Evolutionary conservation across 2,329 filamentous ascomycete species (phyloP).

Genomic region (Spiromastix sp.): DNA sequence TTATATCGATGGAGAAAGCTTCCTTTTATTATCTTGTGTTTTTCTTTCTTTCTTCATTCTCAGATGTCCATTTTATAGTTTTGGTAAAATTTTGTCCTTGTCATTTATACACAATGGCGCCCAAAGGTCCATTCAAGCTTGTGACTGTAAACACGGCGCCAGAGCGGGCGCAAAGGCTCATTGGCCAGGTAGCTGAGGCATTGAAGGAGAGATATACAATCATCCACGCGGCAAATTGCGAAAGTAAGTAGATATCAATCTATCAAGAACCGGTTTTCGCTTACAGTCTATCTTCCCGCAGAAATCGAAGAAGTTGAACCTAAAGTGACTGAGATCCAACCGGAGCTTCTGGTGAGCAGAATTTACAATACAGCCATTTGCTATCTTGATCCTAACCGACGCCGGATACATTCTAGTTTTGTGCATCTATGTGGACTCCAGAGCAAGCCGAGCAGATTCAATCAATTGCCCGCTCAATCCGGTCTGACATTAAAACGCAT

Average conservation of each 20-base stretch:
- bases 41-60: too few relatives aligned
- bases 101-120: too few relatives aligned
- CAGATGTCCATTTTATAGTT: too few relatives aligned
- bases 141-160: slow-evolving; percentile 60
- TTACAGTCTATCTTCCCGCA: slow-evolving; percentile 9
- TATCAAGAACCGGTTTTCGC: slow-evolving; percentile 6
- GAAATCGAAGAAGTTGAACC: slow-evolving; percentile 45
- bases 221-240: slow-evolving; percentile 51
- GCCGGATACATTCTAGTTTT: slow-evolving; percentile 47
- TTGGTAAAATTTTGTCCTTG: too few relatives aligned
- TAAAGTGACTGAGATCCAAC: slow-evolving; percentile 42
- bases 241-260: slow-evolving; percentile 35
- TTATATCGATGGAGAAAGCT: too few relatives aligned
- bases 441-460: slow-evolving; percentile 30
- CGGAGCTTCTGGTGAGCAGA: slow-evolving; percentile 42
- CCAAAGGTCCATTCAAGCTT: slow-evolving; percentile 50
- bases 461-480: slow-evolving; percentile 25
- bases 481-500: slow-evolving; percentile 31
- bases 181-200: slow-evolving; percentile 50
- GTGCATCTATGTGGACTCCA: slow-evolving; percentile 49
- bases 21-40: too few relatives aligned
- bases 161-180: slow-evolving; percentile 51
- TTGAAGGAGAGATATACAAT: slow-evolving; percentile 56
- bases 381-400: too few relatives aligned
- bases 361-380: too few relatives aligned